phyloP scores from a whole-genome alignment of 2,329 filamentous ascomycete species.

The Aspergillus sp. region DNA sequence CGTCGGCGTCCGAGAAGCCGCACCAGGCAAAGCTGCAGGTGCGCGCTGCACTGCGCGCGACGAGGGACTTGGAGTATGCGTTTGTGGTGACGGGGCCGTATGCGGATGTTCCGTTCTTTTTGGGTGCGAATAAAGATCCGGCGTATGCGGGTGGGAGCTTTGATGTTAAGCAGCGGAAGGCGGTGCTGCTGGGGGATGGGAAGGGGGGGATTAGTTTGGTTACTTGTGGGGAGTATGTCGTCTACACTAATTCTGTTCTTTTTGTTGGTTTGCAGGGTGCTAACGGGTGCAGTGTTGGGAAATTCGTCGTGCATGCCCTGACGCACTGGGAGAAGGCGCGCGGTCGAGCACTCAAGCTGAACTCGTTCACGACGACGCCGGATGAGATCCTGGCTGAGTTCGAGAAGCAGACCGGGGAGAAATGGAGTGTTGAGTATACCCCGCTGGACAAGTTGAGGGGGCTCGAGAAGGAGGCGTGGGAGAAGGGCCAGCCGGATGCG shows the following conservation, averaged over 20 bases:
- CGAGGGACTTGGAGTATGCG: conserved; percentile 58
- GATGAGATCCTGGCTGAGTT: conserved; percentile 65
- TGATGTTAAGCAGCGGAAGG: conserved; percentile 57
- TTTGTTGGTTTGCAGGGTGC: background rate
- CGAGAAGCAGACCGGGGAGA: conserved; percentile 61
- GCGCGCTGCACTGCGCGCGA: conserved; percentile 56
- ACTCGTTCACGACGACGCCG: conserved; percentile 69
- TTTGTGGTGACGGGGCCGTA: conserved; percentile 72
- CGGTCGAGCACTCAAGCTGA: conserved; percentile 63
- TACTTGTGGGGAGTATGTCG: conserved; percentile 66
- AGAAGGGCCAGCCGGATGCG: conserved; percentile 51
- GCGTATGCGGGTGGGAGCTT: conserved; percentile 53
- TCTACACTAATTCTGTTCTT: background rate
- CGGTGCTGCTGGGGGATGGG: conserved; percentile 62
- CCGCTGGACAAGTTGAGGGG: conserved; percentile 55
- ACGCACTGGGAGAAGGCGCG: conserved; percentile 54
- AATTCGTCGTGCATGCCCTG: conserved; percentile 63
- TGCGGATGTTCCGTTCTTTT: conserved; percentile 57
- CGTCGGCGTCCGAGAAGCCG: conserved; percentile 61
- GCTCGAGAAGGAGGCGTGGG: conserved; percentile 62
- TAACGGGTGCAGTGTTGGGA: conserved; percentile 57
- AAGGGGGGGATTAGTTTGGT: conserved; percentile 65
- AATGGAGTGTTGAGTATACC: conserved; percentile 57
- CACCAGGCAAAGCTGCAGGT: conserved; percentile 71
- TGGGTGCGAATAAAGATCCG: conserved; percentile 34